These are phyloP conservation scores for Miscanthus lutarioriparius DNA, from an alignment of 176 grass and related monocot genomes.

Conservation along the genomic window DNA sequence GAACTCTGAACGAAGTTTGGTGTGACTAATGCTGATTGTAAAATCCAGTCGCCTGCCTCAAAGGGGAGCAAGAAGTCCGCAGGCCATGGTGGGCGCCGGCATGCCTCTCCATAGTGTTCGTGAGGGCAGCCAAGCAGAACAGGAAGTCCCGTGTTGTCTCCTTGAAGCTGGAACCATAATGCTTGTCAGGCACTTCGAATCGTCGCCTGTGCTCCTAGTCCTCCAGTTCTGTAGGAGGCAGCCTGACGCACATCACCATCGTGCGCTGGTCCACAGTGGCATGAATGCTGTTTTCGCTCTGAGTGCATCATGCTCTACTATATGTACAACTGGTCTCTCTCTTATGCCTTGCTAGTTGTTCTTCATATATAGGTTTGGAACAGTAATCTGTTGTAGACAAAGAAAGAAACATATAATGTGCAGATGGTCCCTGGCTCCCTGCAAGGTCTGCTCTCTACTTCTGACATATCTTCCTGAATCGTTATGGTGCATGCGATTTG, in stretches of 20 bases:
- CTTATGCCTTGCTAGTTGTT: no score
- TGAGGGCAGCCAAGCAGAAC: conserved; percentile 74
- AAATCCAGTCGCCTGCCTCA: conserved; percentile 83
- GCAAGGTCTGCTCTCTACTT: no score
- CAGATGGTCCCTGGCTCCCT: no score
- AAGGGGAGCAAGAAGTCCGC: conserved; percentile 93
- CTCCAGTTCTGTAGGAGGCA: not conserved
- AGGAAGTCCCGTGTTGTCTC: conserved; percentile 86
- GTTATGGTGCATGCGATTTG: no score
- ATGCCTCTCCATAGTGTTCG: conserved; percentile 84
- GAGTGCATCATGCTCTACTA: conserved; percentile 24
- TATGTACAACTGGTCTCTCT: conserved; percentile 35
- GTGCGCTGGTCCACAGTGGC: conserved; percentile 25
- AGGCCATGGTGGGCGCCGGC: conserved; percentile 95
- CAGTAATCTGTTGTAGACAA: no score
- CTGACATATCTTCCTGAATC: no score
- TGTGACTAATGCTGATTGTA: conserved; percentile 22
- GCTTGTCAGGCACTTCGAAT: not conserved
- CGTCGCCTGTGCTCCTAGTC: not conserved
- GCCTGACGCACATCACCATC: conserved; percentile 9
- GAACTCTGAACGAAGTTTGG: not conserved
- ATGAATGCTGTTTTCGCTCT: conserved; percentile 33
- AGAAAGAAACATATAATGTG: no score
- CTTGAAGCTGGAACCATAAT: conserved; percentile 86
- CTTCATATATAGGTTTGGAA: no score